Evolutionary conservation across 148 eudicot genomes (phyloP).

Genomic region (Arbutus unedo): DNA sequence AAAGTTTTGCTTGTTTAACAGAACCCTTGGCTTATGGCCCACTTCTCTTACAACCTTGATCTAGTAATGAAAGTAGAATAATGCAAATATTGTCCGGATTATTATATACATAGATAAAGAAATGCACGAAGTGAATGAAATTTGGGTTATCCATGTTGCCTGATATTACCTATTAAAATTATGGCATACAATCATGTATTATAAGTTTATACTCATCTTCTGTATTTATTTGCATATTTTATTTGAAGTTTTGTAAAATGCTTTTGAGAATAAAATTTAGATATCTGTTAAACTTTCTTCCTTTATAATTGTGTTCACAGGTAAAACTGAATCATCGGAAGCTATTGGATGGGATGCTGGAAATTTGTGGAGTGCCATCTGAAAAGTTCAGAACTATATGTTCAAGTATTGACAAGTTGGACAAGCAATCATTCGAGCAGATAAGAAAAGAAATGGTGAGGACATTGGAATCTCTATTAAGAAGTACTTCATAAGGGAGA

Average conservation of each 20-base stretch:
- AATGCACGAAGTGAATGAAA: not conserved
- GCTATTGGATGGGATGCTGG: conserved; percentile 90
- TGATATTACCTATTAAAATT: not conserved
- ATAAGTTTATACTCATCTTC: not conserved
- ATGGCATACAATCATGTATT: not conserved
- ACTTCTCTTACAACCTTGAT: not conserved
- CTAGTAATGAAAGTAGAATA: not conserved
- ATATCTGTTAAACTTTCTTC: not conserved
- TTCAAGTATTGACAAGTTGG: conserved; percentile 97
- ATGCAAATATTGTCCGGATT: not conserved
- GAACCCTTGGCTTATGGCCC: not conserved
- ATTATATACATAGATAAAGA: not conserved
- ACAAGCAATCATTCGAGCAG: conserved; percentile 92
- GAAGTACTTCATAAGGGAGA: not conserved
- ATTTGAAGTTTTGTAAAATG: not conserved
- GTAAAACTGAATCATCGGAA: conserved; percentile 92
- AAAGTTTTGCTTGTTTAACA: not conserved
- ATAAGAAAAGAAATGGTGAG: conserved; percentile 85
- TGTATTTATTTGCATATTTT: conserved; percentile 1
- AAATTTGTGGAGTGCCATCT: conserved; percentile 88
- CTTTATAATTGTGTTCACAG: conserved; percentile 33
- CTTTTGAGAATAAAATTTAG: not conserved
- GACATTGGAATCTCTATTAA: not conserved
- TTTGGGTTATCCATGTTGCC: not conserved
- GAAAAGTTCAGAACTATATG: conserved; percentile 91